Evolutionary conservation across 116 monocot species (phyloP), one percentile per base, ranked within the genome.

Genomic region (Trichopus zeylanicus): DNA sequence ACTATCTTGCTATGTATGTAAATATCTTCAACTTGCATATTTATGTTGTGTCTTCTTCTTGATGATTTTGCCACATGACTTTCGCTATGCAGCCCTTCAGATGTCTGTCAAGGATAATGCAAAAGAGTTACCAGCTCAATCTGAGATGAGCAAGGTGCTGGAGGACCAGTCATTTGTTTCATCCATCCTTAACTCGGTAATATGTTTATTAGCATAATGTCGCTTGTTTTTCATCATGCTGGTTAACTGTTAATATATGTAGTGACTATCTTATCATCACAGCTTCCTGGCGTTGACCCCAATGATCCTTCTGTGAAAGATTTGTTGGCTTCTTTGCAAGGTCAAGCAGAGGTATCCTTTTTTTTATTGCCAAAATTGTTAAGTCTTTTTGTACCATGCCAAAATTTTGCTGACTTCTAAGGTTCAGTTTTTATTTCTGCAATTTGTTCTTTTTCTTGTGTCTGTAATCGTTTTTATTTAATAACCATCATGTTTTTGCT

Each of bases 261-360:
- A 24, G 12, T 52, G 16, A 34, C 11, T 34, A 34, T 25, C 8
- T 23, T 63, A 11, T 29, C 59, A 32, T 52, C 18, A 47, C 72
- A 93, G 93, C 84, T 93, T 65, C 88, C 93, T 57, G 93, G 93
- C 47, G 88, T 93, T 64, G 93, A 92, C 62, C 81, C 92, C 10
- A 92, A 92, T 59, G 92, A 92, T 39, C 88, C 92, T 48, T 78
- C 87, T 6, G 81, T 92, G 21, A 87, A 81, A 57, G 84, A 88
- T 51, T 64, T 92, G 47, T 67, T 92, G 31, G 92, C 87, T 29
- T 87, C 92, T 54, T 81, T 92, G 68, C 88, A 92, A 84, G 70
- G 73, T 28, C 80, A 75, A 60, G 53, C 76, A 38, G 70, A 85
- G 73, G 85, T 85, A 69, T 64, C 37, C 38, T 29, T 59, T 26